phyloP scores from a whole-genome alignment of 768 basidiomycete species.

The Agaricus subrufescens region DNA sequence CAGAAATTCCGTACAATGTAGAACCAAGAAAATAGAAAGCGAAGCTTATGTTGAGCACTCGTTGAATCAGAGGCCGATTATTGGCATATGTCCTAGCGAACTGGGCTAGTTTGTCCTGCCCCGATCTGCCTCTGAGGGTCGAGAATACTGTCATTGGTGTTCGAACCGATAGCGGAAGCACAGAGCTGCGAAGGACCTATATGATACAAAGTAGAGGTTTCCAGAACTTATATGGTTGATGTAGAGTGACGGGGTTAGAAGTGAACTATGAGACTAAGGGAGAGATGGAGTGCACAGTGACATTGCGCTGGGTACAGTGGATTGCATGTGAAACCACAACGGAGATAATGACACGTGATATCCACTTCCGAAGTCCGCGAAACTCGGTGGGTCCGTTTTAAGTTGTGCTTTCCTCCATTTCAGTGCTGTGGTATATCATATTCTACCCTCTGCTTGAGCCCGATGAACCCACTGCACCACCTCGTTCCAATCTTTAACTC shows the following conservation, averaged over 20 bases:
- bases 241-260: too few relatives aligned
- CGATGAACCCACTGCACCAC: constrained; percentile 42
- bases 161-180: background rate
- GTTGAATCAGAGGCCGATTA: constrained; percentile 72
- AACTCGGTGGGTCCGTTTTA: background rate
- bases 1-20: constrained; percentile 55
- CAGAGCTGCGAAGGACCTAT: background rate
- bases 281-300: background rate
- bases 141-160: constrained; percentile 27
- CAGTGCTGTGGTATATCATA: background rate
- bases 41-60: constrained; percentile 62
- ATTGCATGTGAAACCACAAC: background rate
- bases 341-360: background rate
- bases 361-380: background rate
- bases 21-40: constrained; percentile 64
- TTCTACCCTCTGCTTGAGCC: constrained; percentile 17
- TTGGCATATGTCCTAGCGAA: constrained; percentile 50
- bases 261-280: background rate
- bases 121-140: constrained; percentile 25
- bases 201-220: background rate
- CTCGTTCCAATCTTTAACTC: constrained; percentile 63
- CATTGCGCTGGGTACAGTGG: background rate
- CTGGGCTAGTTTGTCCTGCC: constrained; percentile 35
- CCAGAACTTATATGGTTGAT: too few relatives aligned
- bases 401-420: too few relatives aligned